Evolutionary conservation across 2,329 filamentous ascomycete species (phyloP), one percentile per base, ranked within the genome.

Genomic region (Colletotrichum sp.): DNA sequence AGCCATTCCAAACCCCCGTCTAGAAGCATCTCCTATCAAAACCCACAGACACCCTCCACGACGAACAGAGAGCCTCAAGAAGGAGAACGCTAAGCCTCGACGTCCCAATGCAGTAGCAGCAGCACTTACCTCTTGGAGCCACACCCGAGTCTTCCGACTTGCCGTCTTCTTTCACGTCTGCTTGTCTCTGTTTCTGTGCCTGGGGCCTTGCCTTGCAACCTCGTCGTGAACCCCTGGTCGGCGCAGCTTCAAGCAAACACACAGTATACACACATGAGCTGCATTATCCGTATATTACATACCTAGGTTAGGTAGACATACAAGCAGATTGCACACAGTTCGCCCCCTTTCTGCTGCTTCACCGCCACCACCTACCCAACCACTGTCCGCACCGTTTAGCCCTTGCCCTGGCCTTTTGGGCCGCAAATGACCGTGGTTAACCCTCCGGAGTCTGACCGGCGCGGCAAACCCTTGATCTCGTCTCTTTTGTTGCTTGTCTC

Each of bases 61-160:
- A 21, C 57, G 61, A 72, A 64, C 18, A 39, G 73, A 59, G 59
- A 75, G 73, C 73, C 64, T 72, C 70, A 68, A 73, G 57, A 26
- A 65, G 73, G 24, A 52, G 32, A 32, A 30, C 64, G 64, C 64
- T 60, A 67, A 60, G 55, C 43, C 43, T 16, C 71, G 63, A 59
- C 69, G n/a, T 48, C 32, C 55, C 34, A 52, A 73, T 64, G 64
- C 73, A 59, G 48, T 52, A 30, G 10, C 43, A 59, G 57, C 73
- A 59, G 32, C 69, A 30, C 16, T 30, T 30, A 18, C 39, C 59
- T 71, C 18, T 34, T 52, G 32, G 63, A 55, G 39, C 63, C 63
- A 67, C 63, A 32, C 70, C 70, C 70, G 63, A 72, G n/a, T 72
- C 34, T 67, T 34, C 52, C 52, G 63, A 21, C 43, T 34, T 48